Conservation (phyloP, 768 basidiomycete species). For the Mycena vulgaris region DNA sequence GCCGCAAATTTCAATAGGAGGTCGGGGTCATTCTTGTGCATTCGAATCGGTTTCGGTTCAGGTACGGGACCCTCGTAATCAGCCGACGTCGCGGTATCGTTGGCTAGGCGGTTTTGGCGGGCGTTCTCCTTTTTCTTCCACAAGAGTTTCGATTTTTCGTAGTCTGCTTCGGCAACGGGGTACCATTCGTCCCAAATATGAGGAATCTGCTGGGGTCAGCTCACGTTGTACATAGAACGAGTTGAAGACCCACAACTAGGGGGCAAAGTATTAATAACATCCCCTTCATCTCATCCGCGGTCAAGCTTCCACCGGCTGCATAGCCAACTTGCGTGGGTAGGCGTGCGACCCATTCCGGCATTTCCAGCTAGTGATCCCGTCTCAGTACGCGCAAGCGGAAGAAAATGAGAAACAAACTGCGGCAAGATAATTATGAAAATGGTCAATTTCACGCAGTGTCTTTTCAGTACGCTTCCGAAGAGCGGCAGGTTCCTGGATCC, state of each 20-base stretch:
- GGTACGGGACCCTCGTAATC: not conserved
- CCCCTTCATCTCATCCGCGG: constrained; percentile 44
- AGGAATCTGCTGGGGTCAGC: no score
- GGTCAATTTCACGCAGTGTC: constrained; percentile 37
- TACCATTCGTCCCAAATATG: constrained; percentile 23
- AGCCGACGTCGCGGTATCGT: not conserved
- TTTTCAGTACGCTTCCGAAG: constrained; percentile 22
- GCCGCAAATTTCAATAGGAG: constrained; percentile 7
- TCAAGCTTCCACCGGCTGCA: constrained; percentile 43
- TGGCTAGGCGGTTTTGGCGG: not conserved
- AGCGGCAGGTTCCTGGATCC: not conserved
- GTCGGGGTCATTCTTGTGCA: constrained; percentile 14
- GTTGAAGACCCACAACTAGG: constrained; percentile 32
- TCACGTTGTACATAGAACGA: no score
- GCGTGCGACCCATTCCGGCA: constrained; percentile 39
- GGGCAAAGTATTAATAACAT: constrained; percentile 35
- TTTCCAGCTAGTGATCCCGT: constrained; percentile 30
- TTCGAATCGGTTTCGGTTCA: constrained; percentile 2
- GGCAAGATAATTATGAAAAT: constrained; percentile 36
- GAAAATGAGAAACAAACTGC: not conserved
- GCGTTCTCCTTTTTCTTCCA: constrained; percentile 13
- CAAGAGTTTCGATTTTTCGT: not conserved
- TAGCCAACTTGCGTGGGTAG: constrained; percentile 41
- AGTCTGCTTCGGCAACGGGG: constrained; percentile 4
- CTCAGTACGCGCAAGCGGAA: not conserved